Evolutionary conservation across 2,329 filamentous ascomycete genomes (phyloP).

Genomic region (Fusarium circinatum): DNA sequence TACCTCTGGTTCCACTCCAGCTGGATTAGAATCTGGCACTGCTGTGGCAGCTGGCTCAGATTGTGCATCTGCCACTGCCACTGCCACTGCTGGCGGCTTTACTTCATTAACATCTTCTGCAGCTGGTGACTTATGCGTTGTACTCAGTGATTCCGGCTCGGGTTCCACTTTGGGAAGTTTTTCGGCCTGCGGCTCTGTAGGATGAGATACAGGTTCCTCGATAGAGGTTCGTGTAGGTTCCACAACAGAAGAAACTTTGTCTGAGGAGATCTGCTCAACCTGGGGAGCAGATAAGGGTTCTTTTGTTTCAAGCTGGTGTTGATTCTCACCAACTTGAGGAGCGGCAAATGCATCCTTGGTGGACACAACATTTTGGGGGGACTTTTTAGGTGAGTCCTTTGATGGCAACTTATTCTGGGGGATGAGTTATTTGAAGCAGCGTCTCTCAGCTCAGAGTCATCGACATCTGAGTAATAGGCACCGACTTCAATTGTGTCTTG

Average conservation of each 20-base stretch:
- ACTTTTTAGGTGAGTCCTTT: slow-evolving; percentile 27
- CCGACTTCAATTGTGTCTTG: slow-evolving; percentile 69
- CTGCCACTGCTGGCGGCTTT: neutral
- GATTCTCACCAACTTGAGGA: slow-evolving; percentile 6
- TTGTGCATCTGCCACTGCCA: slow-evolving; percentile 1
- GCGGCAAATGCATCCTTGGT: slow-evolving; percentile 25
- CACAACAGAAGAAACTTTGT: slow-evolving; percentile 12
- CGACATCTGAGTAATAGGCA: slow-evolving; percentile 51
- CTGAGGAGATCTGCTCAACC: slow-evolving; percentile 9
- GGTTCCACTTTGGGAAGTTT: slow-evolving; percentile 37
- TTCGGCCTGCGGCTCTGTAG: slow-evolving; percentile 32
- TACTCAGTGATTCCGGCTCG: slow-evolving; percentile 12
- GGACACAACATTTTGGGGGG: slow-evolving; percentile 21
- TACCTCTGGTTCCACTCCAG: neutral
- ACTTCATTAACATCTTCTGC: neutral
- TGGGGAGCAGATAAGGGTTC: slow-evolving; percentile 3
- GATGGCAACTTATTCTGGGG: slow-evolving; percentile 37
- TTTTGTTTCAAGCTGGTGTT: slow-evolving; percentile 6
- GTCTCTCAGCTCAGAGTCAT: slow-evolving; percentile 45
- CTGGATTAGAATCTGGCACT: neutral
- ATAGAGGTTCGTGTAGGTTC: slow-evolving; percentile 29
- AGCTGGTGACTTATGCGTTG: slow-evolving; percentile 12
- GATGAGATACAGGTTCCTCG: slow-evolving; percentile 23
- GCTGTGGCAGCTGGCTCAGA: slow-evolving; percentile 7
- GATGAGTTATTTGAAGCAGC: slow-evolving; percentile 46